Conservation (phyloP, 805 yeast genomes). For the Yarrowia divulgata region DNA sequence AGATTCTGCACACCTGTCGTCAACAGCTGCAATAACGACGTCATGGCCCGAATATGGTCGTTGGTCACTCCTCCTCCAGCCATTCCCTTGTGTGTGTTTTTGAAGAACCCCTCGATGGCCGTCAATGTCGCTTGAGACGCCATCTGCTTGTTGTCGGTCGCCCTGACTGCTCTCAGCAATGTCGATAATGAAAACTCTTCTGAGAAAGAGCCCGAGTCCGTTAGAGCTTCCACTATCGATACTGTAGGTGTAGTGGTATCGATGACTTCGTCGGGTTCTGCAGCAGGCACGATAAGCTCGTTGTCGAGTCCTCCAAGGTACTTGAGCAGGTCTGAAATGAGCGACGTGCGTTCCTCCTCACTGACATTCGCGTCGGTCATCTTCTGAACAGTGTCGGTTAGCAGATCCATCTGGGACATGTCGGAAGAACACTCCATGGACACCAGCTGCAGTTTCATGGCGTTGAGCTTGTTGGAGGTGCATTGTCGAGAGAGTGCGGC, state of each 20-base stretch:
- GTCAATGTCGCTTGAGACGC: constrained; percentile 8
- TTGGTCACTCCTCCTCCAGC: not conserved
- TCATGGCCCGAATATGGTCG: constrained; percentile 26
- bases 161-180: not conserved
- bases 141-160: constrained; percentile 15
- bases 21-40: constrained; percentile 7
- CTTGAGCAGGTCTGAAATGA: constrained; percentile 29
- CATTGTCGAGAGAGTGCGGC: constrained; percentile 24
- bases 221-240: constrained; percentile 24
- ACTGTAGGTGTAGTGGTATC: not conserved
- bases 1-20: constrained; percentile 7
- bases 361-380: constrained; percentile 28
- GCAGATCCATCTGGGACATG: constrained; percentile 34
- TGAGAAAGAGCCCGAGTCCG: constrained; percentile 12
- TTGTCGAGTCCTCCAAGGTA: constrained; percentile 28
- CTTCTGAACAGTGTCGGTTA: constrained; percentile 33
- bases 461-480: constrained; percentile 17
- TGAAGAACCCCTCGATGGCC: constrained; percentile 23
- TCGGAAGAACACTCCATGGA: constrained; percentile 35
- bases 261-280: not conserved
- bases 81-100: constrained; percentile 15
- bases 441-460: constrained; percentile 36
- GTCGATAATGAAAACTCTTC: constrained; percentile 20
- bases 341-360: constrained; percentile 4
- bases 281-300: not conserved